A percentile compares a stretch with the other conserved stretches of the same genome.
Evolutionary conservation across 2,329 filamentous ascomycete genomes (phyloP).

Genomic region (Aureobasidium musti): DNA sequence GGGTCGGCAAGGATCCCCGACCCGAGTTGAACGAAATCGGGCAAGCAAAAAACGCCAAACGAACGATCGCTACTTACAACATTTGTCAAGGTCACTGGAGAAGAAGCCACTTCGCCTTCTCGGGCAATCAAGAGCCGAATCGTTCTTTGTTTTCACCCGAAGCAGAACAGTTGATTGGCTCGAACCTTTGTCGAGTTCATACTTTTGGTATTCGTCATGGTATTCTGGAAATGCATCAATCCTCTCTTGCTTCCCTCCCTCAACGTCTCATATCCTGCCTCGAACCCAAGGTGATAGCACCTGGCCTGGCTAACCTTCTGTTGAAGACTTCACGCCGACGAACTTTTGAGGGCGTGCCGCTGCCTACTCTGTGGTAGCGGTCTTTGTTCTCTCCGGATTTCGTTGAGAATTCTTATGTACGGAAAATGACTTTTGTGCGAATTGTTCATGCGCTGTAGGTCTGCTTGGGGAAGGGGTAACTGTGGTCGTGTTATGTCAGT

Average conservation of each 20-base stretch:
- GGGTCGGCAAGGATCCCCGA: neutral
- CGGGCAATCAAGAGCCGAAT: neutral
- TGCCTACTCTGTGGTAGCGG: neutral
- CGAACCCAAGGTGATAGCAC: neutral
- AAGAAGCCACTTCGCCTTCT: neutral
- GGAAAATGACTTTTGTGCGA: slow-evolving; percentile 7
- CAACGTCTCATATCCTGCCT: neutral
- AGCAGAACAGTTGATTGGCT: neutral
- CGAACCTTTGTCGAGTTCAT: slow-evolving; percentile 2
- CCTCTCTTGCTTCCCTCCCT: neutral
- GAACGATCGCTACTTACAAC: neutral
- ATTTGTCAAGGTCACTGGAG: too few relatives aligned
- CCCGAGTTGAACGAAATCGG: neutral
- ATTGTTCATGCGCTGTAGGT: slow-evolving; percentile 36
- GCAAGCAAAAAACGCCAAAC: neutral
- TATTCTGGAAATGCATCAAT: neutral
- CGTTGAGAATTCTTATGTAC: slow-evolving; percentile 14
- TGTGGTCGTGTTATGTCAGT: slow-evolving; percentile 29
- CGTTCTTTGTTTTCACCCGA: neutral
- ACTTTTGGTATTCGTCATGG: neutral
- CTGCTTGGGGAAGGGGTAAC: slow-evolving; percentile 45
- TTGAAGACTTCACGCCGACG: slow-evolving; percentile 7
- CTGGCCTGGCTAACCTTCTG: slow-evolving; percentile 10
- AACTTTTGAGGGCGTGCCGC: neutral
- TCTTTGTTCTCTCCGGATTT: slow-evolving; percentile 2